A percentile compares a stretch with the other conserved stretches of the same genome.
These are phyloP conservation scores for Phytophthora citrophthora DNA, from an alignment of 352 stramenopile genomes.

Conservation along the genomic window DNA sequence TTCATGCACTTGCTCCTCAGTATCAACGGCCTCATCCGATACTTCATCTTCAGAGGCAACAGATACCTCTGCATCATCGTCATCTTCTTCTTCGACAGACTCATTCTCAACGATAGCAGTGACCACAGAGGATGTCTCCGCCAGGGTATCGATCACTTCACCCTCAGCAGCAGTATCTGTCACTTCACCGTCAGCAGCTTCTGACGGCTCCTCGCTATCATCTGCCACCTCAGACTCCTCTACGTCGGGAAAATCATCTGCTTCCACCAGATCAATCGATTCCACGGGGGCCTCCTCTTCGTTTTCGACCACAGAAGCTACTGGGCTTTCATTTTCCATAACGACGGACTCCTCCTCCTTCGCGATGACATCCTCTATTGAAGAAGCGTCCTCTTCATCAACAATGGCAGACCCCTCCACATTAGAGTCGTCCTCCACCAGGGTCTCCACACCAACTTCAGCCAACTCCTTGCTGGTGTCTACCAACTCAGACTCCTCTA, in stretches of 20 bases:
- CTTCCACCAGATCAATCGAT: not conserved
- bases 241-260: not conserved
- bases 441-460: too few relatives aligned
- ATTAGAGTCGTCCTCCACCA: too few relatives aligned
- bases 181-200: not conserved
- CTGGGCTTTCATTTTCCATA: too few relatives aligned
- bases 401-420: too few relatives aligned
- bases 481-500: too few relatives aligned
- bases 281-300: constrained; percentile 3
- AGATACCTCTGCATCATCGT: not conserved
- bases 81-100: not conserved
- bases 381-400: too few relatives aligned
- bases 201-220: not conserved
- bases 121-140: not conserved
- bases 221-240: constrained; percentile 2
- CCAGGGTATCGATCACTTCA: not conserved
- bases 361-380: too few relatives aligned
- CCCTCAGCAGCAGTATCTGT: too few relatives aligned
- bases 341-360: too few relatives aligned
- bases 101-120: not conserved
- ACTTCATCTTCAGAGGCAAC: constrained; percentile 7
- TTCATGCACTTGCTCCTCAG: constrained; percentile 1
- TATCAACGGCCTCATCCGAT: constrained; percentile 1
- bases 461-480: too few relatives aligned
- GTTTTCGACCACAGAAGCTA: not conserved